Evolutionary conservation across 805 yeast genomes (phyloP).

Genomic region (Metschnikowia continentalis): DNA sequence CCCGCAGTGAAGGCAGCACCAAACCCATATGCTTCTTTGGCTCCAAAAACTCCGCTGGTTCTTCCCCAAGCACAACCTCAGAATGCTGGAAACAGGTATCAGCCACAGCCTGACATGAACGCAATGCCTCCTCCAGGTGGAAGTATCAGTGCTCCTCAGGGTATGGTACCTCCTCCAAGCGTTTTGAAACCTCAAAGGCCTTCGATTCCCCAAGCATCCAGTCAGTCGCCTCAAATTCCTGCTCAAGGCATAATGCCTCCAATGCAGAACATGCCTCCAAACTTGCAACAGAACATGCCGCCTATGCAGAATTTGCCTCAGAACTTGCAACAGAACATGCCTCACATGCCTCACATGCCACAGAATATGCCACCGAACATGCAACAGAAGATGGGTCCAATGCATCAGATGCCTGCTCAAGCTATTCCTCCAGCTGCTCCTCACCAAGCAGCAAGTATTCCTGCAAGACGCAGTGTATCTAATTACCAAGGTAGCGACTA

Average conservation of each 20-base stretch:
- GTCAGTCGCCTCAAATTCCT: background rate
- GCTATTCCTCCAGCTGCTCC: background rate
- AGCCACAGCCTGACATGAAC: conserved; percentile 7
- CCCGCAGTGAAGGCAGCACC: conserved; percentile 22
- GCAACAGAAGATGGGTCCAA: background rate
- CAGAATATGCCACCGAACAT: background rate
- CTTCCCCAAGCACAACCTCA: conserved; percentile 1
- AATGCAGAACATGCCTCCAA: background rate
- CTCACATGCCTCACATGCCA: background rate
- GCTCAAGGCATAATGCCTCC: background rate
- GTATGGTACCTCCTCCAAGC: conserved; percentile 1
- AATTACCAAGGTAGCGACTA: background rate
- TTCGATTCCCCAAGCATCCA: background rate
- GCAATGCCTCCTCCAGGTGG: conserved; percentile 4
- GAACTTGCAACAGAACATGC: background rate
- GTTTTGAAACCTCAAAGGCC: background rate
- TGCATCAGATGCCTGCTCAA: background rate
- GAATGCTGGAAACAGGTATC: conserved; percentile 7
- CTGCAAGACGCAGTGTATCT: background rate
- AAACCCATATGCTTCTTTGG: conserved; percentile 30
- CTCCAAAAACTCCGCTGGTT: conserved; percentile 9
- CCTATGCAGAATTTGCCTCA: background rate
- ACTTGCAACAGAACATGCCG: conserved; percentile 1
- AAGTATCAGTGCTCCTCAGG: background rate
- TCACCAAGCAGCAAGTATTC: background rate